Conservation (phyloP, 768 basidiomycete species). For the Lactifluus rugatus region DNA sequence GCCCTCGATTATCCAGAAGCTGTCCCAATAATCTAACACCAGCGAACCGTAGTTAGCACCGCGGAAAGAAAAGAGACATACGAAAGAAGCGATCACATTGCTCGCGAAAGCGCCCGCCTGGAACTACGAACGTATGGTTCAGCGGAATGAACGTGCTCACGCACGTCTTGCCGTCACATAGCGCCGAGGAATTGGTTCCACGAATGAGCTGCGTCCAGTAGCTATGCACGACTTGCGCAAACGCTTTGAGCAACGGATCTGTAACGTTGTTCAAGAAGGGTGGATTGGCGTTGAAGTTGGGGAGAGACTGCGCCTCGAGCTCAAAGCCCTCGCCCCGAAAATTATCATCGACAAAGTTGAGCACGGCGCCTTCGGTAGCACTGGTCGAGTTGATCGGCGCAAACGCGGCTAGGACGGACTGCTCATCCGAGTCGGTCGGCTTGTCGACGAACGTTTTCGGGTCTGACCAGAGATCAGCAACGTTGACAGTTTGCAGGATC, state of each 20-base stretch:
- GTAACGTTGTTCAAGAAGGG: constrained; percentile 61
- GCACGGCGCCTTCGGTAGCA: constrained; percentile 54
- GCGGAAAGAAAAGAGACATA: background rate
- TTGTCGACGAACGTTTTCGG: constrained; percentile 87
- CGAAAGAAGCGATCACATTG: constrained; percentile 48
- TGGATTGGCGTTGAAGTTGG: constrained; percentile 54
- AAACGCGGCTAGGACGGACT: constrained; percentile 65
- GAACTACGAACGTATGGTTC: constrained; percentile 86
- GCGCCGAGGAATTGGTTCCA: constrained; percentile 55
- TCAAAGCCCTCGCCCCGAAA: constrained; percentile 84
- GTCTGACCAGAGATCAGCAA: constrained; percentile 67
- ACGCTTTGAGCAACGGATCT: constrained; percentile 60
- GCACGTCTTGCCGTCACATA: constrained; percentile 55
- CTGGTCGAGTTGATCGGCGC: constrained; percentile 29
- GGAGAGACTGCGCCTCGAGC: constrained; percentile 50
- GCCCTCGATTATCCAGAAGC: constrained; percentile 84
- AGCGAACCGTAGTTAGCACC: background rate
- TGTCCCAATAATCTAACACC: constrained; percentile 47
- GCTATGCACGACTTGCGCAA: constrained; percentile 67
- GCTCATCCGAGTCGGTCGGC: constrained; percentile 61
- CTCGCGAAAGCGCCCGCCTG: constrained; percentile 79
- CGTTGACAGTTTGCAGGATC: constrained; percentile 78
- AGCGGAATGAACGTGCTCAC: constrained; percentile 83
- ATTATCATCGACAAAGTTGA: constrained; percentile 60
- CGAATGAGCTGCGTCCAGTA: constrained; percentile 80